Evolutionary conservation across 108 stramenopile genomes (phyloP).

Genomic region (Heterococcus sp.): DNA sequence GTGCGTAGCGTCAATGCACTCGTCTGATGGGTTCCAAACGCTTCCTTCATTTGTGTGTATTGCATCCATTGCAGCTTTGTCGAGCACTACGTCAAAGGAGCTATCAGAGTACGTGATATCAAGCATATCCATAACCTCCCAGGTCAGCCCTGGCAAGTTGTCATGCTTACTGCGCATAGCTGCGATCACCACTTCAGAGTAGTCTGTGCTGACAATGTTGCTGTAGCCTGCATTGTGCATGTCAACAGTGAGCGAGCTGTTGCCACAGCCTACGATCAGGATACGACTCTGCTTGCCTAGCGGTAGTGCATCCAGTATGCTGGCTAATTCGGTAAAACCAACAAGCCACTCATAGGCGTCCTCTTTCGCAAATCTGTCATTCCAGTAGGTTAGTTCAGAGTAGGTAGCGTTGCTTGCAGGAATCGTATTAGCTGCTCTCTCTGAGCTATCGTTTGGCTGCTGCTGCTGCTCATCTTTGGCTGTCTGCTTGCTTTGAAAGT

Average conservation of each 20-base stretch:
- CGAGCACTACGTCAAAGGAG: constrained; percentile 63
- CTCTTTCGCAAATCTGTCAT: constrained; percentile 58
- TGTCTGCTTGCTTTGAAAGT: not conserved
- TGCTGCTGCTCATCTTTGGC: not conserved
- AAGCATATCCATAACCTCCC: constrained; percentile 65
- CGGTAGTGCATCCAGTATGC: constrained; percentile 1
- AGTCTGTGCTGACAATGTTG: constrained; percentile 49
- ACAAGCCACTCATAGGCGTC: constrained; percentile 60
- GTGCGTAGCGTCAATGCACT: constrained; percentile 18
- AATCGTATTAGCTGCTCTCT: not conserved
- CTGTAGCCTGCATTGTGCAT: constrained; percentile 53
- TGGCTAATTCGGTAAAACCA: not conserved
- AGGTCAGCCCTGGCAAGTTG: constrained; percentile 39
- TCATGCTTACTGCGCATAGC: constrained; percentile 28
- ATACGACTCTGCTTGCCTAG: constrained; percentile 5
- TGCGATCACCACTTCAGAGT: constrained; percentile 40
- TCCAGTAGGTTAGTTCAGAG: constrained; percentile 61
- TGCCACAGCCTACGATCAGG: constrained; percentile 62
- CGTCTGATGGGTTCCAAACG: constrained; percentile 57
- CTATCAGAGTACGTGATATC: constrained; percentile 39
- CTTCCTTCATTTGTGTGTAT: constrained; percentile 63
- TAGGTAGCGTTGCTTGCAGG: constrained; percentile 41
- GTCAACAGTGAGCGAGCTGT: constrained; percentile 58
- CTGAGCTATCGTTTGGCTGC: not conserved
- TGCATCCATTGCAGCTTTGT: constrained; percentile 76